phyloP scores from a whole-genome alignment of 352 stramenopile species.

The Pythium folliculosum region DNA sequence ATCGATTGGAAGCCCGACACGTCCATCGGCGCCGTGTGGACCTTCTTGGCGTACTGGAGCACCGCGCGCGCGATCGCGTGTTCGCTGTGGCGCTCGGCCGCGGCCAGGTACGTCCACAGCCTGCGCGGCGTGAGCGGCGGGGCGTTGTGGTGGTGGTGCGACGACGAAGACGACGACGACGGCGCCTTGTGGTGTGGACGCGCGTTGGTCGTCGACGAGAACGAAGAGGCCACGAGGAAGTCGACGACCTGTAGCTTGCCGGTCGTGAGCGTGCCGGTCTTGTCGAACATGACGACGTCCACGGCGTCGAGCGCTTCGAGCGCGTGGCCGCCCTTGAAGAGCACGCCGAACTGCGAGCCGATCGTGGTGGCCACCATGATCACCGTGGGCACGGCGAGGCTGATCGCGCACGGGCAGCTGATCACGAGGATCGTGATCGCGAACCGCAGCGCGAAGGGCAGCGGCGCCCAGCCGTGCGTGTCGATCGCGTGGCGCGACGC shows the following conservation, averaged over 20 bases:
- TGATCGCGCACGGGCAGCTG: slow-evolving; percentile 78
- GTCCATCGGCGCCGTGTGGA: slow-evolving; percentile 28
- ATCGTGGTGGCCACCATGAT: slow-evolving; percentile 82
- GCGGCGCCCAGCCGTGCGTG: slow-evolving; percentile 54
- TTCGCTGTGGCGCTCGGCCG: slow-evolving; percentile 61
- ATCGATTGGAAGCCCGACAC: slow-evolving; percentile 45
- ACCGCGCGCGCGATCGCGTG: slow-evolving; percentile 69
- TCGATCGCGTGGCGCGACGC: slow-evolving; percentile 39
- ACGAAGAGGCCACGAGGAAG: slow-evolving; percentile 27
- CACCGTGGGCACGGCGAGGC: slow-evolving; percentile 70
- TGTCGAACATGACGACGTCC: slow-evolving; percentile 81
- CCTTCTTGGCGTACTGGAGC: slow-evolving; percentile 40
- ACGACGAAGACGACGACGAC: slow-evolving; percentile 4
- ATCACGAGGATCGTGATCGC: slow-evolving; percentile 80
- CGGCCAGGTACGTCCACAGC: slow-evolving; percentile 51
- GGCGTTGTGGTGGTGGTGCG: slow-evolving; percentile 1
- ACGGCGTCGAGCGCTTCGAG: slow-evolving; percentile 71
- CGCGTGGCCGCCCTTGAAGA: slow-evolving; percentile 77
- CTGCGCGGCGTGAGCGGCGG: slow-evolving; percentile 18
- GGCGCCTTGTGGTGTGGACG: neutral
- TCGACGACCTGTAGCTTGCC: slow-evolving; percentile 53
- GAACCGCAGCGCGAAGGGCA: slow-evolving; percentile 78
- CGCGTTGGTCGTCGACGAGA: slow-evolving; percentile 1
- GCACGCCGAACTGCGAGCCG: slow-evolving; percentile 74
- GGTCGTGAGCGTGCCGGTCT: slow-evolving; percentile 76